Evolutionary conservation across 176 grass and related monocot genomes (phyloP), one percentile per base, ranked within the genome.

Genomic region (Phragmites australis): DNA sequence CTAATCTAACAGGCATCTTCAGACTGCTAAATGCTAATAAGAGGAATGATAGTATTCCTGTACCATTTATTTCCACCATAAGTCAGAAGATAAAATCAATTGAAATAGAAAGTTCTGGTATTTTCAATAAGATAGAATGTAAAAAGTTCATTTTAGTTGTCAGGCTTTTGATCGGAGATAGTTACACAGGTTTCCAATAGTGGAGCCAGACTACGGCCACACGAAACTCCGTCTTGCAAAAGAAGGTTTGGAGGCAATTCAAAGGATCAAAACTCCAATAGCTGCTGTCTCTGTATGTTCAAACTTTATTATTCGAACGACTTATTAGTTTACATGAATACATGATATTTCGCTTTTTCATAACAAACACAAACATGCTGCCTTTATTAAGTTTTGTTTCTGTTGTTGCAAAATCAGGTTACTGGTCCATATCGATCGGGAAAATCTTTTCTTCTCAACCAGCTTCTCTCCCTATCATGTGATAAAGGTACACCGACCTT

Each of bases 381-480:
- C 16, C 43, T 6, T 30, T 6, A 18, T 64, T 70, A 45, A 78
- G 18, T 21, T 49, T 23, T 84, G 32, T 85, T n/a, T 69, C 0
- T 51, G 44, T 64, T 19, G 74, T 45, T 78, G 8, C 46, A 31
- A 70, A 75, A 60, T 64, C 80, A 98, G 95, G 88, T 98, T 70
- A 97, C 94, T 50, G 92, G 92, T 17, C 90, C 92, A 8, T 98
- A 98, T 62, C 81, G 96, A 77, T 98, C 88, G 7, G 96, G 96
- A 1, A 94, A 98, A 75, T 98, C 92, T 59, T 98, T 98, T 77
- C 92, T 94, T 83, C 92, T 98, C 74, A 98, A 98, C 75, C 92
- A 94, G 76, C 96, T 94, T 80, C 96, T 98, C 42, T 91, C 90
- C 8, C 55, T 98, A 26, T 87, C 90, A 49, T 98, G 92, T 43